Conservation (phyloP, 202 grass and related monocot genomes). For the Brachypodium distachyon region DNA sequence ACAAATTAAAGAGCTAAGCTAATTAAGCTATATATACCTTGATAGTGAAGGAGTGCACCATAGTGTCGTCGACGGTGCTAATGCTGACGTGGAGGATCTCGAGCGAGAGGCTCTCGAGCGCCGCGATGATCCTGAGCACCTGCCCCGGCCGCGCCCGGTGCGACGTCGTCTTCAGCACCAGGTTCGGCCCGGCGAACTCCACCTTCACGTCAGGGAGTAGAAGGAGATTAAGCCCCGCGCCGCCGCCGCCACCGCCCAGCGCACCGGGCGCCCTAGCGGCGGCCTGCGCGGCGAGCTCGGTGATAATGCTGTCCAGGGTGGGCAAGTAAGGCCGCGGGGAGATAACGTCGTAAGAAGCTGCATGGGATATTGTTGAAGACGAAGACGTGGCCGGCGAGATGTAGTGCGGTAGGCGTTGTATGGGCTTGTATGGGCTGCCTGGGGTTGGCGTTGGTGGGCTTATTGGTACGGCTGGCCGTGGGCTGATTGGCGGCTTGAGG, state of each 20-base stretch:
- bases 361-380: too few relatives aligned
- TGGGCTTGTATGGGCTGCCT: constrained; percentile 54
- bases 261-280: too few relatives aligned
- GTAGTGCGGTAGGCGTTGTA: background rate
- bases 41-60: constrained; percentile 88
- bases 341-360: too few relatives aligned
- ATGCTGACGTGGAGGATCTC: constrained; percentile 85
- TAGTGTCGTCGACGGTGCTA: constrained; percentile 62
- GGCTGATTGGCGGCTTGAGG: constrained; percentile 53
- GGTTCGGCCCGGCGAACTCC: constrained; percentile 84
- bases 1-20: too few relatives aligned
- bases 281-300: too few relatives aligned
- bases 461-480: constrained; percentile 30
- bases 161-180: constrained; percentile 79
- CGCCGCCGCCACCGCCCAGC: too few relatives aligned
- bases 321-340: too few relatives aligned
- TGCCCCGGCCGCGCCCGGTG: constrained; percentile 61
- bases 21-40: constrained; percentile 76
- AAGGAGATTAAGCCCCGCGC: too few relatives aligned
- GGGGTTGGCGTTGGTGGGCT: constrained; percentile 51
- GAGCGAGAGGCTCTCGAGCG: constrained; percentile 73
- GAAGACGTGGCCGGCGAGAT: constrained; percentile 10
- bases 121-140: constrained; percentile 62
- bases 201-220: constrained; percentile 57
- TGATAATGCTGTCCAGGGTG: too few relatives aligned